A percentile compares a stretch with the other conserved stretches of the same genome.
phyloP scores from a whole-genome alignment of 1,284 basidiomycete species.

The Anthracocystis walkeri region DNA sequence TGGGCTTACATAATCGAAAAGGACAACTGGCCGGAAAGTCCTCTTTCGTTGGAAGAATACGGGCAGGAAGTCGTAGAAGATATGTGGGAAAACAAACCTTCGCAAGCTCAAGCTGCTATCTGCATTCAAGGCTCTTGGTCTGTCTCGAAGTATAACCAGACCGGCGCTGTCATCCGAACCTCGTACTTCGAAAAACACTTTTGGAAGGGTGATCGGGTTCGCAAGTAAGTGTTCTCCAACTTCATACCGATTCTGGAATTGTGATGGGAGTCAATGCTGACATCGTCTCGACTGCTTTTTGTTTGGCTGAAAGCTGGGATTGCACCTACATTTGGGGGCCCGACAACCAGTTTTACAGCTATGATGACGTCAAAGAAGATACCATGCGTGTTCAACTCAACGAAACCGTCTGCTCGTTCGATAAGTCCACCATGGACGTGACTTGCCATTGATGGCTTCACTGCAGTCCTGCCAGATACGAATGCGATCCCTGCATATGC shows the following conservation, averaged over 20 bases:
- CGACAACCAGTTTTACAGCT: too few relatives aligned
- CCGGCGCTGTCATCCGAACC: constrained; percentile 7
- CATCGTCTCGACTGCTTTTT: background rate
- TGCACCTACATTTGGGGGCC: too few relatives aligned
- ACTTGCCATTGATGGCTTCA: too few relatives aligned
- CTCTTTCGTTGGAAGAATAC: constrained; percentile 9
- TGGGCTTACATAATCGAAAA: constrained; percentile 1
- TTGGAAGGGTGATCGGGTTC: background rate
- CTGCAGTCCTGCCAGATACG: too few relatives aligned
- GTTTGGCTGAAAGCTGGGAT: too few relatives aligned
- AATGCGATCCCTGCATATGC: too few relatives aligned
- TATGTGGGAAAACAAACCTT: constrained; percentile 23
- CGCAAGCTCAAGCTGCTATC: constrained; percentile 5
- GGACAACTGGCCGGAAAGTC: constrained; percentile 5
- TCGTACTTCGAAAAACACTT: constrained; percentile 12
- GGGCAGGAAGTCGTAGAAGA: background rate
- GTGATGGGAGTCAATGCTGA: background rate
- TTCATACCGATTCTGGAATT: background rate
- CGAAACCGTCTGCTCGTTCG: too few relatives aligned
- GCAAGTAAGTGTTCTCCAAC: constrained; percentile 5
- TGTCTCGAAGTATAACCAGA: constrained; percentile 11
- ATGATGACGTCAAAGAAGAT: too few relatives aligned
- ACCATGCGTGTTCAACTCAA: too few relatives aligned
- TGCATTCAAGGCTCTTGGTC: constrained; percentile 19
- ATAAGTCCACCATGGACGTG: too few relatives aligned